Evolutionary conservation across 208 protist genomes (phyloP), one percentile per base, ranked within the genome.

Genomic region (Trypanosoma conorhini): DNA sequence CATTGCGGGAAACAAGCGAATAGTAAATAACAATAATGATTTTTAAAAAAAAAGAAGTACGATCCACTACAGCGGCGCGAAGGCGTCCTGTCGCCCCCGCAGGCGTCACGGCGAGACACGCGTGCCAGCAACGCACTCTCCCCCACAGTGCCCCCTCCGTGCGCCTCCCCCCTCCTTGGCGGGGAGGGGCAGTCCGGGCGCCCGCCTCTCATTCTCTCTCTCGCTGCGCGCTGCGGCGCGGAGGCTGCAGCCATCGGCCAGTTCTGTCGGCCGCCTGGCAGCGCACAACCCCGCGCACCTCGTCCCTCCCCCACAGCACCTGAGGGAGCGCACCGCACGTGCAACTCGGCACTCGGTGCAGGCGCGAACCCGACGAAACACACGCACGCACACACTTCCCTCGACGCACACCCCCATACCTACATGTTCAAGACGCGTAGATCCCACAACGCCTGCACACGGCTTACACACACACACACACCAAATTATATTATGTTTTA

Each of bases 361-460:
- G 50, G 26, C 38, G 38, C 7, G 55, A 10, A 40, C 0, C 51
- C 60, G 55, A 8, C 5, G 19, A 52, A n/a, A 65, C 26, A 55
- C 17, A 65, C 15, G 38, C 15, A 54, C 60, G 50, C 44, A n/a
- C 57, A 62, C 57, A 62, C 40, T 33, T 46, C 38, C 17, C 5
- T 19, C n/a, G n/a, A n/a, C n/a, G n/a, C n/a, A n/a, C n/a, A n/a
- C n/a, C n/a, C n/a, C n/a, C n/a, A 38, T 21, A 55, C 0, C n/a
- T 26, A 46, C 12, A 48, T 31, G 40, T 51, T 65, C 26, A 65
- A 65, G 33, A 65, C 60, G 17, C 60, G 33, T 22, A 9, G 50
- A 54, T 38, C 28, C 30, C 60, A 65, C 60, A 65, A 65, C 60
- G 19, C 38, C 60, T 54, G 21, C 60, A 40, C 40, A 63, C 13